Evolutionary conservation across 139 green algal genomes (phyloP).

Genomic region (Chlamydomonas urium): DNA sequence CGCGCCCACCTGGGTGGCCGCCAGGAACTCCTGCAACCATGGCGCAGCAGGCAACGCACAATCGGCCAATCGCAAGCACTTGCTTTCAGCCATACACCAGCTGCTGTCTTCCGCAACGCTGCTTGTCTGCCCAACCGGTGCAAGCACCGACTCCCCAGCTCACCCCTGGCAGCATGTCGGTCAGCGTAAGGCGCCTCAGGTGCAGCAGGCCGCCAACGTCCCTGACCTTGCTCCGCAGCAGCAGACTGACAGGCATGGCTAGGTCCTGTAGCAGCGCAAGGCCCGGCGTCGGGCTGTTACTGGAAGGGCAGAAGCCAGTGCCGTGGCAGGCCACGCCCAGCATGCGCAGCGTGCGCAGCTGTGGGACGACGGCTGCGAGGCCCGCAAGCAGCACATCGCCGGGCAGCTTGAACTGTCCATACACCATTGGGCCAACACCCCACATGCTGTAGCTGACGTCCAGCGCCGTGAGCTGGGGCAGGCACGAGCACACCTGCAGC

Average conservation of each 20-base stretch:
- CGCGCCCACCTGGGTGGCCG: not conserved
- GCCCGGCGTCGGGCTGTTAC: not conserved
- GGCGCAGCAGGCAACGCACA: not conserved
- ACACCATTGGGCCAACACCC: not conserved
- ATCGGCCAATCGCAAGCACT: not conserved
- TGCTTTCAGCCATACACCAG: not conserved
- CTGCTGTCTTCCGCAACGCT: not conserved
- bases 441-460: not conserved
- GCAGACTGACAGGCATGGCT: not conserved
- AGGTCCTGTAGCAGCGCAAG: not conserved
- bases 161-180: no score
- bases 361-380: not conserved
- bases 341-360: conserved; percentile 12
- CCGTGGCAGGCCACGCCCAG: not conserved
- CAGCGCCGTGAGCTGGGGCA: conserved; percentile 7
- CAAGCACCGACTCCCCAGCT: no score
- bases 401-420: not conserved
- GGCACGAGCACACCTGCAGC: conserved; percentile 1
- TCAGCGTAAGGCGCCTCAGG: conserved; percentile 7
- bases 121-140: not conserved
- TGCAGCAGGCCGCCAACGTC: not conserved
- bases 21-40: conserved; percentile 8
- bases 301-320: not conserved
- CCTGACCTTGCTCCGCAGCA: conserved; percentile 2
- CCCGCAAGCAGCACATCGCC: not conserved